Conservation (phyloP, 495 filamentous ascomycete species). For the Talaromyces ruber region DNA sequence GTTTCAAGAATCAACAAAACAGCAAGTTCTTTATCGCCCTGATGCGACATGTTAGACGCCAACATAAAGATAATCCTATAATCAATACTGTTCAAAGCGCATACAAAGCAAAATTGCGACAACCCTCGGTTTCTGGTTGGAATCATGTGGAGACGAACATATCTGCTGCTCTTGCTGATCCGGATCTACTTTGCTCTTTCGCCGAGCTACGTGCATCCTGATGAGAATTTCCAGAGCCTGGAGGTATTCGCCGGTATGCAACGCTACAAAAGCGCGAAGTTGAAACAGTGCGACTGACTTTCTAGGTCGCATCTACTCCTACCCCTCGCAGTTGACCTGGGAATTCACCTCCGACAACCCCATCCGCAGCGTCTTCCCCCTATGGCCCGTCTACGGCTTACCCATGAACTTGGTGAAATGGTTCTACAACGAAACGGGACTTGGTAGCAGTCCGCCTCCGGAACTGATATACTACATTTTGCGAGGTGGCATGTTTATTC, state of each 20-base stretch:
- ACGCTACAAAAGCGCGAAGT: not conserved
- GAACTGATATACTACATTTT: constrained; percentile 81
- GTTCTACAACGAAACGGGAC: constrained; percentile 62
- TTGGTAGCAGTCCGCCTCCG: constrained; percentile 45
- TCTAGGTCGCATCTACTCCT: constrained; percentile 79
- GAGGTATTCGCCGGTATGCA: constrained; percentile 89
- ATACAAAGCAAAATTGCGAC: not conserved
- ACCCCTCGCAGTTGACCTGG: constrained; percentile 81
- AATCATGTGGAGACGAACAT: constrained; percentile 85
- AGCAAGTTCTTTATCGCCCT: not conserved
- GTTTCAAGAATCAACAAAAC: not conserved
- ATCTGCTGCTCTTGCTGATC: constrained; percentile 74
- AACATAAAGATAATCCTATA: not conserved
- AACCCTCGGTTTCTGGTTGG: not conserved
- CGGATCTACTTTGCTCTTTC: constrained; percentile 90
- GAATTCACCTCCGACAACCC: constrained; percentile 82
- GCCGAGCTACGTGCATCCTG: constrained; percentile 94
- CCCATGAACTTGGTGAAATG: constrained; percentile 87
- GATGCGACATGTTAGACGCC: constrained; percentile 1
- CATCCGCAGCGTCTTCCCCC: constrained; percentile 88
- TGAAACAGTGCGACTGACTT: constrained; percentile 6
- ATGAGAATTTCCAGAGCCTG: constrained; percentile 97
- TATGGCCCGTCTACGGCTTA: constrained; percentile 89
- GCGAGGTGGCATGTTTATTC: constrained; percentile 78
- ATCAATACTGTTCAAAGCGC: not conserved